Evolutionary conservation across 2,329 filamentous ascomycete genomes (phyloP), one percentile per base, ranked within the genome.

Genomic region (Lachnellula subtilissima): DNA sequence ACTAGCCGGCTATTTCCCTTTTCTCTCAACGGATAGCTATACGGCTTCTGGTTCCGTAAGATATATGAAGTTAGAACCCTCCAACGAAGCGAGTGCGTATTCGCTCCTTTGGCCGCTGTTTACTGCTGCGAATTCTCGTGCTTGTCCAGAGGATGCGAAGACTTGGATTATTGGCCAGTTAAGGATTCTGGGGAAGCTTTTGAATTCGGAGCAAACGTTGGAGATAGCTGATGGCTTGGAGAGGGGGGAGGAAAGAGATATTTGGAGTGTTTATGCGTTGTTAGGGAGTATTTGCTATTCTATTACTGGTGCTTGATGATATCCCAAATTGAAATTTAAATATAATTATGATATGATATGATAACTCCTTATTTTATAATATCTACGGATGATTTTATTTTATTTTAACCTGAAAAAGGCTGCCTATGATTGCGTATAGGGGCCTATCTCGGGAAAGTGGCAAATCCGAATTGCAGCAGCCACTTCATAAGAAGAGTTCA

Each of bases 81-180:
- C 5, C 23, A 28, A 17, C 25, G 25, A 35, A 49, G 17, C 35
- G 5, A 47, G 40, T 8, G 53, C 48, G 5, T 52, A 56, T 15
- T 36, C 46, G 15, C 50, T 59, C n/a, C 32, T 56, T 5, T 58
- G 56, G 56, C 56, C 56, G 2, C 47, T 58, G 3, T 58, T 49
- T 23, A 43, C 42, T 2, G 39, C 28, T n/a, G 53, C 48, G 6
- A 51, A 52, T 35, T 55, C 53, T 14, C 28, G 14, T 19, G 28
- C 40, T 19, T 6, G 28, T 11, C 7, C 32, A 8, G 28, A 22
- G 6, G 14, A 15, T 7, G 36, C 23, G 15, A 51, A 35, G 22
- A n/a, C 9, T 12, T 55, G 53, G 53, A 55, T 55, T 17, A 40
- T 48, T 22, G 9, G 25, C 6, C 53, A 55, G 22, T n/a, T 55